Conservation (phyloP, 352 stramenopile genomes). For the Phytophthora multivora region DNA sequence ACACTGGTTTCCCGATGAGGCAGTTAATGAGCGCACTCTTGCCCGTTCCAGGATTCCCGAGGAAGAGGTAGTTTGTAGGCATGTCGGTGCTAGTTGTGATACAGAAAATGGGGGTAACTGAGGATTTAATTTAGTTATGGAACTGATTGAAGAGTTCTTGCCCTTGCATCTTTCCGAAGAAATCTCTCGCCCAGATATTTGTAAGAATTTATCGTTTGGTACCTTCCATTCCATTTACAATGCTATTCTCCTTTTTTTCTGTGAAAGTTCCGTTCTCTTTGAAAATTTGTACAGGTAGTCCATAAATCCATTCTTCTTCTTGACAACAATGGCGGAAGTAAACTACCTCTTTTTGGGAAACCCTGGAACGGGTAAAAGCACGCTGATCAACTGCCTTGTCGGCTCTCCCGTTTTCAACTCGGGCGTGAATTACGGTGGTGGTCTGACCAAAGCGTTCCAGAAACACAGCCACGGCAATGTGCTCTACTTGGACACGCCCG, state of each 20-base stretch:
- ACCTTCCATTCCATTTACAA: no score
- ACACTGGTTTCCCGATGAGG: neutral
- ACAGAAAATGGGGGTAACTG: no score
- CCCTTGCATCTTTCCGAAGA: no score
- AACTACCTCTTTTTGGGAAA: constrained; percentile 12
- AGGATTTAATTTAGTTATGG: neutral
- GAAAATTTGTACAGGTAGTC: no score
- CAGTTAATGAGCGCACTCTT: neutral
- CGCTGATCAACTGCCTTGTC: constrained; percentile 6
- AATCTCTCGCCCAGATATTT: no score
- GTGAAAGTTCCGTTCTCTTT: no score
- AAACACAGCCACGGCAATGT: neutral
- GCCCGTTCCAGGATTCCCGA: neutral
- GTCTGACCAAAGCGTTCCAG: neutral
- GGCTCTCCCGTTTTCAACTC: neutral
- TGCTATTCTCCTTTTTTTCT: no score
- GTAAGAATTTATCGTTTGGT: no score
- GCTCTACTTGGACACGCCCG: constrained; percentile 28
- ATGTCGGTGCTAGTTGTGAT: neutral
- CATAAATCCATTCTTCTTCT: no score
- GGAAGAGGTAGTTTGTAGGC: neutral
- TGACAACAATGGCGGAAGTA: neutral
- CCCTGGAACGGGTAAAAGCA: constrained; percentile 3
- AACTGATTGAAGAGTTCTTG: neutral
- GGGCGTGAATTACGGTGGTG: neutral